These are phyloP conservation scores for Ogataea thermomethanolica DNA, from an alignment of 805 yeast species.

Conservation along the genomic window DNA sequence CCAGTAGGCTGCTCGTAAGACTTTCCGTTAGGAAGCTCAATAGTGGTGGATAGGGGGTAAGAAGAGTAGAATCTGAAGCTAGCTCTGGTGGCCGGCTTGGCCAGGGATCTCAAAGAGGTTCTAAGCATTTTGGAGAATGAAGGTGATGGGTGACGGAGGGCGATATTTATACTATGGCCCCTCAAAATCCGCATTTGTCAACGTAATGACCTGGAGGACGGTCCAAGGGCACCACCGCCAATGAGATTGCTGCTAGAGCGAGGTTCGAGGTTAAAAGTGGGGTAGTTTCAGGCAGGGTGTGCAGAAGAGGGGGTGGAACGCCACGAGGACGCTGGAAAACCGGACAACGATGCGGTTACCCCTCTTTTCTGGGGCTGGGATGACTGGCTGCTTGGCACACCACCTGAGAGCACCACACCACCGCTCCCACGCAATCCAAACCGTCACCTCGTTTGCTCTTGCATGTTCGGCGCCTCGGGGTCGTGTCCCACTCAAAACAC, in stretches of 20 bases:
- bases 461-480: neutral
- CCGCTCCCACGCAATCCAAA: too few species aligned
- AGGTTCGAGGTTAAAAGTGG: slow-evolving; percentile 9
- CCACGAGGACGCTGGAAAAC: neutral
- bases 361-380: neutral
- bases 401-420: too few species aligned
- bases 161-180: slow-evolving; percentile 5
- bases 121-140: slow-evolving; percentile 17
- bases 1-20: slow-evolving; percentile 58
- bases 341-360: neutral
- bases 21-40: slow-evolving; percentile 68
- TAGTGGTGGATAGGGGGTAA: slow-evolving; percentile 35
- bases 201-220: slow-evolving; percentile 2
- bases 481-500: slow-evolving; percentile 3
- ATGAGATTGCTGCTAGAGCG: slow-evolving; percentile 2
- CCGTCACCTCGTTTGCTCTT: too few species aligned
- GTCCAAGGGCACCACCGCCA: slow-evolving; percentile 6
- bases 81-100: slow-evolving; percentile 13
- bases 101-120: slow-evolving; percentile 16
- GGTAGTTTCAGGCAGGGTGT: slow-evolving; percentile 14
- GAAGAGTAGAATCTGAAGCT: slow-evolving; percentile 24
- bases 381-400: too few species aligned
- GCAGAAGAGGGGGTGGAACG: slow-evolving; percentile 12
- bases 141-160: neutral
- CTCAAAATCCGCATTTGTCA: neutral